phyloP scores from a whole-genome alignment of 2,329 filamentous ascomycete species.

The Trichoderma sp. region DNA sequence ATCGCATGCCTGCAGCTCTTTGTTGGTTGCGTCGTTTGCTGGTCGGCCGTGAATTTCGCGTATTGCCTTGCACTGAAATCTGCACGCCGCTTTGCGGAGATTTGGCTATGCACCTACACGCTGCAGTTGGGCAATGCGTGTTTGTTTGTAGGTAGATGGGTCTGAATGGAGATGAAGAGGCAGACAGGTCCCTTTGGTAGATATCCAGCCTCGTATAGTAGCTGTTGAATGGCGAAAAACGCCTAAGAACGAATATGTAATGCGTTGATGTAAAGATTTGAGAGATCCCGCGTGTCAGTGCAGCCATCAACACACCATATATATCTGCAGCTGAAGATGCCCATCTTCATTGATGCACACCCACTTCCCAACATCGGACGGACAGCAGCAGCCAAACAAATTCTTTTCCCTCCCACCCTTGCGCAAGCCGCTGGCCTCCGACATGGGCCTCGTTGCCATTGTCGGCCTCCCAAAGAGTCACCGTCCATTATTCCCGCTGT shows the following conservation, averaged over 20 bases:
- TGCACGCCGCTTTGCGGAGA: background rate
- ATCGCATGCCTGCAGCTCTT: background rate
- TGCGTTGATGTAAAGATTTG: background rate
- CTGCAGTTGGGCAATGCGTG: background rate
- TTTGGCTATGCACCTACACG: background rate
- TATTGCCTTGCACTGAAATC: background rate
- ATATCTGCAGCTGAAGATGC: background rate
- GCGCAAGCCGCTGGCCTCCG: background rate
- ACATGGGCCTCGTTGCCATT: background rate
- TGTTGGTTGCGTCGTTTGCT: background rate
- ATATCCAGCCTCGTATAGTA: background rate
- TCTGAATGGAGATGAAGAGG: background rate
- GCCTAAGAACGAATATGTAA: background rate
- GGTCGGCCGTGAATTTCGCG: background rate
- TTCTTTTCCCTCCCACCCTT: background rate
- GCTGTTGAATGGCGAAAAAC: background rate
- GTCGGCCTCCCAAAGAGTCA: background rate
- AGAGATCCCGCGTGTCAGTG: background rate
- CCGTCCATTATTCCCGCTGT: background rate
- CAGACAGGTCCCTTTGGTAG: background rate
- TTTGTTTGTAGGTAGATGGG: background rate
- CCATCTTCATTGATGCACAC: background rate
- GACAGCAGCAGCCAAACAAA: conserved; percentile 1
- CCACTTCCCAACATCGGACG: background rate
- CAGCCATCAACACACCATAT: background rate